phyloP scores from a whole-genome alignment of 1,284 basidiomycete genomes.

The Puccinia coronata region DNA sequence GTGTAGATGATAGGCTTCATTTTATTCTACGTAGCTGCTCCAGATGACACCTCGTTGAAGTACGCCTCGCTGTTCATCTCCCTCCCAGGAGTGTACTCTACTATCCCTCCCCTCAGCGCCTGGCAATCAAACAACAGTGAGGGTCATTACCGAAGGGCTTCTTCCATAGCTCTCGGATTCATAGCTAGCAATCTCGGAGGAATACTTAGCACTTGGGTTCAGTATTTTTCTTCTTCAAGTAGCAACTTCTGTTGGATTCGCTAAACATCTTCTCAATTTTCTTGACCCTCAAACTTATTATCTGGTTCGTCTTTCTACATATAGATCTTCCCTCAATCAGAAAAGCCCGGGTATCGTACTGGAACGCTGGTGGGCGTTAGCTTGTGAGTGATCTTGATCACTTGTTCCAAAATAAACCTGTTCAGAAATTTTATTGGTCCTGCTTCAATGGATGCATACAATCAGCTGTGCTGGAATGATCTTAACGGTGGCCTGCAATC shows the following conservation, averaged over 20 bases:
- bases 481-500: not conserved
- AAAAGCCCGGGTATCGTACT: conserved; percentile 34
- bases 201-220: conserved; percentile 46
- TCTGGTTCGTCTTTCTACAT: not conserved
- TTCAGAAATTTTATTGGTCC: not conserved
- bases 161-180: conserved; percentile 38
- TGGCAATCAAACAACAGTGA: conserved; percentile 47
- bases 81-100: conserved; percentile 36
- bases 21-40: conserved; percentile 14
- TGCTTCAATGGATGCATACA: not conserved
- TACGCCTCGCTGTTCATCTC: conserved; percentile 47
- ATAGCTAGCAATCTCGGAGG: conserved; percentile 27
- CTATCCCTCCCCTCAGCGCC: conserved; percentile 28
- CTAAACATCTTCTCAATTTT: not conserved
- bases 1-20: conserved; percentile 43
- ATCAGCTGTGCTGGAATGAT: conserved; percentile 31
- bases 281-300: not conserved
- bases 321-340: conserved; percentile 36
- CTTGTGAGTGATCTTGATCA: conserved; percentile 27
- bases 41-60: conserved; percentile 17
- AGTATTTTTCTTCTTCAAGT: not conserved
- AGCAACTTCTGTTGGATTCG: too few species aligned
- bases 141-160: conserved; percentile 30
- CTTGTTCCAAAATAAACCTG: not conserved
- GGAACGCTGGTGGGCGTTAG: conserved; percentile 15